Percentiles rank a stretch among this genome's conserved stretches.
phyloP scores from a whole-genome alignment of 1,139 yeast species.

The Taphrina deformans region DNA sequence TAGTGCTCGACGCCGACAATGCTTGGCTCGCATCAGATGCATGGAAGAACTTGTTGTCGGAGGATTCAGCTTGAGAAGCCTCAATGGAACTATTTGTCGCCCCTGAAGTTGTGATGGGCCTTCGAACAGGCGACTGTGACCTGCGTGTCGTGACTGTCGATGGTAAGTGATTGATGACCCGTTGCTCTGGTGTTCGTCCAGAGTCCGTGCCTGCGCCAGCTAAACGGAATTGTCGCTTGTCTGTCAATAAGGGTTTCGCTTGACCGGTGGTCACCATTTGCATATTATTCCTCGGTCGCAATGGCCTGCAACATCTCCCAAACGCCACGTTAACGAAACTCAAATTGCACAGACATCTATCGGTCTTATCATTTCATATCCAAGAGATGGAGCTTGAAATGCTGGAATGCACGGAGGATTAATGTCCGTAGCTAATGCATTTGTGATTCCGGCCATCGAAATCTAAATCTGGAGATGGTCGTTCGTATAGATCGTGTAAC shows the following conservation, averaged over 20 bases:
- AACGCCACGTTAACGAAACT: background rate
- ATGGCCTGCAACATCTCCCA: background rate
- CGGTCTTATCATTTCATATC: no score
- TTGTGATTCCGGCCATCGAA: background rate
- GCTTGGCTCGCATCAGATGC: constrained; percentile 14
- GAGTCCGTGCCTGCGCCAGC: background rate
- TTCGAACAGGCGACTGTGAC: constrained; percentile 19
- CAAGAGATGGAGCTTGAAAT: no score
- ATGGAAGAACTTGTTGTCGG: constrained; percentile 11
- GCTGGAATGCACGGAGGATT: background rate
- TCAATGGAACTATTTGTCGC: background rate
- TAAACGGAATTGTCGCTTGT: background rate
- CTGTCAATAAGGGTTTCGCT: background rate
- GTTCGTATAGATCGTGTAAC: background rate
- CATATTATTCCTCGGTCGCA: background rate
- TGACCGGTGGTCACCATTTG: background rate
- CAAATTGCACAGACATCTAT: no score
- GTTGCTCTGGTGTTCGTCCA: background rate
- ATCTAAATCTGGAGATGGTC: background rate
- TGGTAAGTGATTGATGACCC: constrained; percentile 9
- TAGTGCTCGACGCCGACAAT: background rate
- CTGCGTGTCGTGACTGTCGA: constrained; percentile 21
- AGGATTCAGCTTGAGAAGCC: background rate
- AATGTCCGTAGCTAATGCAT: background rate
- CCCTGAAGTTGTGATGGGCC: background rate